Evolutionary conservation across 108 stramenopile genomes (phyloP).

Genomic region (Skeletonema tropicum): DNA sequence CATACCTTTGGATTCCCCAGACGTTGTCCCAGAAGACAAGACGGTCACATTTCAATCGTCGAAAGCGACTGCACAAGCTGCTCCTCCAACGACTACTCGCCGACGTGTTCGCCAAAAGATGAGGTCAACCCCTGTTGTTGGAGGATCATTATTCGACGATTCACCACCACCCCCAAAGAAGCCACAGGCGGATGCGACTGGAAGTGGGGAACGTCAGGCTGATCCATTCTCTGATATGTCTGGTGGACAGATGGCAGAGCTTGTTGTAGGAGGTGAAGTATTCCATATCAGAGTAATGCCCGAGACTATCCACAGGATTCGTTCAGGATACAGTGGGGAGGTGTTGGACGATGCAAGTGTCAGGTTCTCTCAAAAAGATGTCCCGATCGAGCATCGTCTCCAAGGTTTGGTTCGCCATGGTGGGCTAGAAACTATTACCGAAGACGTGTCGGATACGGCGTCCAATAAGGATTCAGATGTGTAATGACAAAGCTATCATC

Average conservation of each 20-base stretch:
- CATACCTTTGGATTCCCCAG: slow-evolving; percentile 23
- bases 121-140: slow-evolving; percentile 31
- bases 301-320: slow-evolving; percentile 56
- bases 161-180: slow-evolving; percentile 19
- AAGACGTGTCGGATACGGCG: slow-evolving; percentile 32
- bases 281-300: slow-evolving; percentile 64
- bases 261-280: slow-evolving; percentile 65
- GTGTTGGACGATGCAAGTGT: slow-evolving; percentile 55
- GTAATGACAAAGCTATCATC: not conserved
- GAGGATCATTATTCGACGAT: slow-evolving; percentile 44
- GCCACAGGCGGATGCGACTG: slow-evolving; percentile 10
- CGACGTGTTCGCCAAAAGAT: slow-evolving; percentile 39
- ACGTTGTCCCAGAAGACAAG: not conserved
- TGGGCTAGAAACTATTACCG: slow-evolving; percentile 33
- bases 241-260: slow-evolving; percentile 52
- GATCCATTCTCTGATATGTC: slow-evolving; percentile 7
- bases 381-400: slow-evolving; percentile 59
- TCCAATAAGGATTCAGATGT: slow-evolving; percentile 11
- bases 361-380: slow-evolving; percentile 52
- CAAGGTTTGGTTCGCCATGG: slow-evolving; percentile 63
- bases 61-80: slow-evolving; percentile 3
- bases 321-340: slow-evolving; percentile 59
- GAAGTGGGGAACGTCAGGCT: not conserved
- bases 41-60: not conserved
- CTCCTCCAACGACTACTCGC: slow-evolving; percentile 18